Percentiles rank a stretch among this genome's conserved stretches.
These are phyloP conservation scores for Diaporthe sp. DNA, from an alignment of 2,329 filamentous ascomycete species.

Conservation along the genomic window DNA sequence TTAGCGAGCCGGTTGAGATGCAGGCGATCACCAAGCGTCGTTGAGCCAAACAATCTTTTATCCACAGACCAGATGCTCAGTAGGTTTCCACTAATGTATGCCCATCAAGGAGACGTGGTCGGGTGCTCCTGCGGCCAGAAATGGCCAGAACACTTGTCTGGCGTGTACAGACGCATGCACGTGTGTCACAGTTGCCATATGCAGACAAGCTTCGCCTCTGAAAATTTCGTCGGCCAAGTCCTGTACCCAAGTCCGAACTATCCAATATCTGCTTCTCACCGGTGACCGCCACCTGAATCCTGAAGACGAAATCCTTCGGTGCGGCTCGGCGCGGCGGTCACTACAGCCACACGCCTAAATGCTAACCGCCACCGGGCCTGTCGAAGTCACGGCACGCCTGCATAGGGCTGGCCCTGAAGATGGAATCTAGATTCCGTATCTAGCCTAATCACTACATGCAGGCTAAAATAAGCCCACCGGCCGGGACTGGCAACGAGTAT, in stretches of 20 bases:
- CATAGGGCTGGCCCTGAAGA: neutral
- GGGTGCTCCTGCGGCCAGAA: neutral
- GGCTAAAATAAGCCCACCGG: neutral
- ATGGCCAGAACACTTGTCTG: neutral
- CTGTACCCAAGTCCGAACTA: neutral
- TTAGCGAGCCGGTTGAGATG: neutral
- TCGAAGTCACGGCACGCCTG: neutral
- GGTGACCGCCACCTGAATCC: neutral
- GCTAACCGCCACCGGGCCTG: neutral
- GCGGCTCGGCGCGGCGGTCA: no score
- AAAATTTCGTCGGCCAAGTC: neutral
- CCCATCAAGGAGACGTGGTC: neutral
- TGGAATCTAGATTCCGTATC: neutral
- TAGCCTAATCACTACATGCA: constrained; percentile 5
- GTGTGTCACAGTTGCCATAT: neutral
- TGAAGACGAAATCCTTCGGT: neutral
- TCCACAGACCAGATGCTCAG: neutral
- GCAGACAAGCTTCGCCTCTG: neutral
- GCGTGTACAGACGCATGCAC: neutral
- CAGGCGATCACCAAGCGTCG: neutral
- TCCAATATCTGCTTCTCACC: neutral
- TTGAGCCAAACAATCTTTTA: neutral
- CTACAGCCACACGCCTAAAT: neutral
- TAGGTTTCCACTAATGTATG: neutral
- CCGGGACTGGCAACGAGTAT: neutral